Evolutionary conservation across 164 flowering plant genomes (phyloP).

Genomic region (Umbilicus rupestris): DNA sequence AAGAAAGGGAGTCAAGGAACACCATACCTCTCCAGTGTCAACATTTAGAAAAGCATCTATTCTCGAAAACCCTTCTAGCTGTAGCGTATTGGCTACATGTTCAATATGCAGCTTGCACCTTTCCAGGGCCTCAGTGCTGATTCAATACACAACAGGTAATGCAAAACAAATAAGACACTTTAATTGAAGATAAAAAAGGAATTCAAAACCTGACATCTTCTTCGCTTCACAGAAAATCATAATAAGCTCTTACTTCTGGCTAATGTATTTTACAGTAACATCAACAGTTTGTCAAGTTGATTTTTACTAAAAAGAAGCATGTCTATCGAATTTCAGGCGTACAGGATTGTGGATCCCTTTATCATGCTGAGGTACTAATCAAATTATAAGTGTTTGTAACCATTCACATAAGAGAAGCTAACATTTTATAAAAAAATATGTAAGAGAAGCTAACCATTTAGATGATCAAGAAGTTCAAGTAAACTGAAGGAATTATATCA

Average conservation of each 20-base stretch:
- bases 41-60: conserved; percentile 87
- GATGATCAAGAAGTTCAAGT: background rate
- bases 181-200: background rate
- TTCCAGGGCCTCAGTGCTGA: conserved; percentile 48
- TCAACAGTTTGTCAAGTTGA: background rate
- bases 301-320: background rate
- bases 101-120: conserved; percentile 63
- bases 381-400: background rate
- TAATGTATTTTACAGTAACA: background rate
- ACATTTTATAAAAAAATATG: background rate
- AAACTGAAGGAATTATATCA: background rate
- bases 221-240: background rate
- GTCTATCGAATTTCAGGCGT: background rate
- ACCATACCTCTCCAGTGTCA: conserved; percentile 79
- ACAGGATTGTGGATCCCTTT: background rate
- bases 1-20: background rate
- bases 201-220: background rate
- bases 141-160: conserved; percentile 9
- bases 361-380: background rate
- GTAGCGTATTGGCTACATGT: conserved; percentile 65
- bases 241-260: background rate
- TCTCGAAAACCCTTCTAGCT: conserved; percentile 82
- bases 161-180: background rate
- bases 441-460: background rate
- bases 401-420: background rate